Percentiles rank a stretch among this genome's conserved stretches.
These are phyloP conservation scores for Aspergillus steynii DNA, from an alignment of 495 filamentous ascomycete species.

Conservation along the genomic window DNA sequence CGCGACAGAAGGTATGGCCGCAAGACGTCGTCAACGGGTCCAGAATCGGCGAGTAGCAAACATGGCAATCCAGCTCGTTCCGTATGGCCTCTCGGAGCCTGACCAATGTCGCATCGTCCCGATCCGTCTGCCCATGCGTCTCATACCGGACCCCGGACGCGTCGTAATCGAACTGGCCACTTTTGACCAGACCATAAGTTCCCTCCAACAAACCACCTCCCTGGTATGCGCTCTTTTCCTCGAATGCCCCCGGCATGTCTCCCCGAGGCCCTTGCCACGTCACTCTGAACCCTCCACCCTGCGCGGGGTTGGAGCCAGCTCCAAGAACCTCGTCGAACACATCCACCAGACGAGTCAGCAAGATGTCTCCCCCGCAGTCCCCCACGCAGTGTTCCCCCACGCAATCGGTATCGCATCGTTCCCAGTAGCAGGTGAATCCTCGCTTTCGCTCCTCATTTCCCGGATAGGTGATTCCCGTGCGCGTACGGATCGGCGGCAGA, in stretches of 20 bases:
- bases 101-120: conserved; percentile 44
- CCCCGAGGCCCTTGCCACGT: conserved; percentile 45
- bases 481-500: conserved; percentile 61
- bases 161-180: conserved; percentile 33
- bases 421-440: conserved; percentile 72
- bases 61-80: conserved; percentile 79
- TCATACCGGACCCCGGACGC: conserved; percentile 56
- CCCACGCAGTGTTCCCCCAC: conserved; percentile 67
- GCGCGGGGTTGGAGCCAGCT: conserved; percentile 18
- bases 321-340: conserved; percentile 49
- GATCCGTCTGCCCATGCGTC: conserved; percentile 37
- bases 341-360: conserved; percentile 63
- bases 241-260: conserved; percentile 29
- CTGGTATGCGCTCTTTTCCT: conserved; percentile 19
- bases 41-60: conserved; percentile 77
- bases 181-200: conserved; percentile 30
- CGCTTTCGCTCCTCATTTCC: conserved; percentile 59
- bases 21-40: conserved; percentile 83
- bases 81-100: conserved; percentile 59
- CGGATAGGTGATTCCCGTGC: conserved; percentile 75
- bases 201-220: conserved; percentile 26
- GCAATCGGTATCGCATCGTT: conserved; percentile 47
- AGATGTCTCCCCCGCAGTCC: conserved; percentile 77
- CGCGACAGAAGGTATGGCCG: conserved; percentile 86
- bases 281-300: conserved; percentile 34